Conservation (phyloP, 139 green algal species). For the Volvox africanus region DNA sequence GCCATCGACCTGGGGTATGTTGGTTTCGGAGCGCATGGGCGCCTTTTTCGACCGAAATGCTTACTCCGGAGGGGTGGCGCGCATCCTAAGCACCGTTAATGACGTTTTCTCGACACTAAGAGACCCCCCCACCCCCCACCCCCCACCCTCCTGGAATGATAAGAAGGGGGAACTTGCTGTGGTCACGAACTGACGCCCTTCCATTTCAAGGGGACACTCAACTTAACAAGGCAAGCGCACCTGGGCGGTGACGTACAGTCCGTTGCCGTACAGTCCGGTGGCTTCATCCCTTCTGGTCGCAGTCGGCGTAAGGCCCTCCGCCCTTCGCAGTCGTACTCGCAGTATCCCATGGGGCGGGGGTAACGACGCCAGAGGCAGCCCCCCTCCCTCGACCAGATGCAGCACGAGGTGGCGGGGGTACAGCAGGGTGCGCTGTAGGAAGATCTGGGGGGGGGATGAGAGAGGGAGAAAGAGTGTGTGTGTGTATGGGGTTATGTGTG, state of each 20-base stretch:
- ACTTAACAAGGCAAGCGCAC: too few species aligned
- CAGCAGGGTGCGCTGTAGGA: conserved; percentile 4
- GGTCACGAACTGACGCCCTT: too few species aligned
- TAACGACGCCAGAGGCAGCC: not conserved
- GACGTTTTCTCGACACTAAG: too few species aligned
- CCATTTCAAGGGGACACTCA: too few species aligned
- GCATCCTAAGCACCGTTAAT: not conserved
- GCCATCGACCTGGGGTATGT: not conserved
- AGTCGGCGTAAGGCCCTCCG: not conserved
- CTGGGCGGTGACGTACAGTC: conserved; percentile 33
- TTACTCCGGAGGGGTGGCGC: too few species aligned
- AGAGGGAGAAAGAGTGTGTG: not conserved
- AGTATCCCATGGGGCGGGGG: not conserved
- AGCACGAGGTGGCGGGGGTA: conserved; percentile 14
- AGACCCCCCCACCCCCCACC: too few species aligned
- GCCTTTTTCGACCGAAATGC: too few species aligned
- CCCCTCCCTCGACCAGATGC: conserved; percentile 6
- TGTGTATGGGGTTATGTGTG: too few species aligned
- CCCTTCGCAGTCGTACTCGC: conserved; percentile 16
- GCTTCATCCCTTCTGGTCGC: not conserved
- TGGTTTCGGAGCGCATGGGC: too few species aligned
- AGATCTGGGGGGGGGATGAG: not conserved
- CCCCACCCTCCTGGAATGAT: too few species aligned
- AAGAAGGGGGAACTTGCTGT: too few species aligned
- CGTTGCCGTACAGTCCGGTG: not conserved